These are phyloP conservation scores for Senna siamea DNA, from an alignment of 306 rosid species.

Conservation along the genomic window DNA sequence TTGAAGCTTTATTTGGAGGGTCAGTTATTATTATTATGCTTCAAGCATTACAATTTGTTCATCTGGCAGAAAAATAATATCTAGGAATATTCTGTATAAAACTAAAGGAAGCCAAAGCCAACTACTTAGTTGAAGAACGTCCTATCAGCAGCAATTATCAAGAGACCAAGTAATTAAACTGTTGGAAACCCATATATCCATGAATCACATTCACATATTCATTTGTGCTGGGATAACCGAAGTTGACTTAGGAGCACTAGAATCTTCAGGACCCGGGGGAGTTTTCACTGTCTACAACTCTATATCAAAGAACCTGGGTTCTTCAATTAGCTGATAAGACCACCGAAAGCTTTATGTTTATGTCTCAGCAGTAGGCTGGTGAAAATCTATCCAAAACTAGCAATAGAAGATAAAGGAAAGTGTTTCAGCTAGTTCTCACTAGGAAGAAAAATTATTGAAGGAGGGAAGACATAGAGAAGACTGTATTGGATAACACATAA, in stretches of 20 bases:
- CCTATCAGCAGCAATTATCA: constrained; percentile 4
- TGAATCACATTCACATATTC: background rate
- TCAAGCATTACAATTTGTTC: background rate
- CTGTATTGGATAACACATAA: background rate
- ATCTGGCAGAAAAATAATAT: background rate
- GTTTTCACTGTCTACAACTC: background rate
- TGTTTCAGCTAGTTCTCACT: background rate
- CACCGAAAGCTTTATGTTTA: background rate
- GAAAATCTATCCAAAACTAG: constrained; percentile 8
- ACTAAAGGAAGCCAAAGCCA: background rate
- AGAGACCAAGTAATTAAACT: background rate
- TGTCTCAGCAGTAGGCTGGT: background rate
- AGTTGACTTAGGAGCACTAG: background rate
- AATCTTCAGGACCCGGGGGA: background rate
- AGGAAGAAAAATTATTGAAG: background rate
- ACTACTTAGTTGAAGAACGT: background rate
- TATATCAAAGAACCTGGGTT: background rate
- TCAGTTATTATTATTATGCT: constrained; percentile 25
- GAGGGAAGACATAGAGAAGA: background rate
- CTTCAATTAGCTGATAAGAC: no score
- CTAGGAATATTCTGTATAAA: constrained; percentile 3
- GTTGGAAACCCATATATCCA: background rate
- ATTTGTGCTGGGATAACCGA: background rate
- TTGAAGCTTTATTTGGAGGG: constrained; percentile 5
- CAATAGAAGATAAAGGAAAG: background rate